phyloP scores from a whole-genome alignment of 2,329 filamentous ascomycete species.

The Fusarium dimerum region DNA sequence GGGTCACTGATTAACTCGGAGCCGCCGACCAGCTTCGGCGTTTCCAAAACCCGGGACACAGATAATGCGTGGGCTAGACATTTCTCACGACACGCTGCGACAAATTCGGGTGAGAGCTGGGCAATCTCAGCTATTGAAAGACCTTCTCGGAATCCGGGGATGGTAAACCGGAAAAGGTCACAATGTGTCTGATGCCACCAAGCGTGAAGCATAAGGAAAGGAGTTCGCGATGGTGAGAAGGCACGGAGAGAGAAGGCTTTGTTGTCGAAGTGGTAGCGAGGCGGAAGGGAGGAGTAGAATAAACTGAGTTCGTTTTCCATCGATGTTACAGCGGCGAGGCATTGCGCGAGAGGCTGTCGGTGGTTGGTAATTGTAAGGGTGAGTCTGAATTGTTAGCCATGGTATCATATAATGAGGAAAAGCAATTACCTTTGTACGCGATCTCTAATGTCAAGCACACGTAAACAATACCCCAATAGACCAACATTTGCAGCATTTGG shows the following conservation, averaged over 20 bases:
- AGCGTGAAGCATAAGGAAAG: constrained; percentile 26
- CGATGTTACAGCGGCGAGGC: constrained; percentile 4
- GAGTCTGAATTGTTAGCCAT: constrained; percentile 5
- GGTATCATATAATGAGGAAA: not conserved
- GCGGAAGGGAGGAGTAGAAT: constrained; percentile 10
- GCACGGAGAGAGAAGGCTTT: constrained; percentile 22
- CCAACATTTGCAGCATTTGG: not conserved
- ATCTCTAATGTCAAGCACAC: constrained; percentile 10
- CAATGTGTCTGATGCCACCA: constrained; percentile 30
- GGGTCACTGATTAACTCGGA: constrained; percentile 12
- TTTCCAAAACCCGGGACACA: constrained; percentile 2
- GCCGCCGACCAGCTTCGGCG: not conserved
- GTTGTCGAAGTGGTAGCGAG: constrained; percentile 13
- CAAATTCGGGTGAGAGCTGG: constrained; percentile 3
- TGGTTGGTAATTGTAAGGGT: constrained; percentile 23
- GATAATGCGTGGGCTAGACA: constrained; percentile 9
- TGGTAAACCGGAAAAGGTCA: constrained; percentile 25
- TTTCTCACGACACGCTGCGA: constrained; percentile 4
- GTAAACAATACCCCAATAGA: constrained; percentile 9
- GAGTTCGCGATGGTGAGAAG: constrained; percentile 20
- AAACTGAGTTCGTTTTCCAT: constrained; percentile 12
- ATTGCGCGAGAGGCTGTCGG: constrained; percentile 11
- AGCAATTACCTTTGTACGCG: constrained; percentile 10
- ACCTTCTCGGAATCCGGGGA: constrained; percentile 16
- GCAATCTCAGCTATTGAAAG: constrained; percentile 2